Evolutionary conservation across 176 grass and related monocot species (phyloP).

Genomic region (Puccinellia tenuiflora): DNA sequence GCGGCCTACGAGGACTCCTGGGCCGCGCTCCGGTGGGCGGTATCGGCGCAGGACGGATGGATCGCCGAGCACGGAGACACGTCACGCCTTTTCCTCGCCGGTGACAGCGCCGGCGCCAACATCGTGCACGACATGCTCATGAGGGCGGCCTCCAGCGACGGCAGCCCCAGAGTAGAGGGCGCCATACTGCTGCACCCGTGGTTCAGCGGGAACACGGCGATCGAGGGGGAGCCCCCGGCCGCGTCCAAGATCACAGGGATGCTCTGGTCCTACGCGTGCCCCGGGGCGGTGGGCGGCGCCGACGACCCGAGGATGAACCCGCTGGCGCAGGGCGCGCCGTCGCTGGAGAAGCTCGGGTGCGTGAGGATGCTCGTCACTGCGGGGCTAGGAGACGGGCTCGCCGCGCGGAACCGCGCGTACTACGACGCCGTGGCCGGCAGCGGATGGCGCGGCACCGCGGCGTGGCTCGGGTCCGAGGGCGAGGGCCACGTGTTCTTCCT

Average conservation of each 20-base stretch:
- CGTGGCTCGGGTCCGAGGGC: constrained; percentile 37
- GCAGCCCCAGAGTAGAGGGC: constrained; percentile 17
- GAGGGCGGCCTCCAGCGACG: not conserved
- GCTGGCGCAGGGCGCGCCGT: not conserved
- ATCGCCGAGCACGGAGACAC: constrained; percentile 40
- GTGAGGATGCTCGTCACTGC: constrained; percentile 30
- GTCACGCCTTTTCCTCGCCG: constrained; percentile 41
- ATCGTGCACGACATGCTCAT: constrained; percentile 51
- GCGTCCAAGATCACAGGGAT: not conserved
- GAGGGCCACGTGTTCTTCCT: constrained; percentile 45
- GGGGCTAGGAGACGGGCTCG: constrained; percentile 21
- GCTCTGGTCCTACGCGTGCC: constrained; percentile 45
- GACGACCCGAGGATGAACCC: constrained; percentile 52
- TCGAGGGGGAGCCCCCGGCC: constrained; percentile 6
- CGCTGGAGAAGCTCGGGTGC: constrained; percentile 31
- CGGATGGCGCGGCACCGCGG: constrained; percentile 23
- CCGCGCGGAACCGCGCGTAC: constrained; percentile 16
- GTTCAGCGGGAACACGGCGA: constrained; percentile 22
- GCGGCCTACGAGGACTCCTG: constrained; percentile 49
- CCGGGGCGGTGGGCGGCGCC: constrained; percentile 10
- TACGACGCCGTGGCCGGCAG: constrained; percentile 10
- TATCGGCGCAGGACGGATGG: constrained; percentile 37
- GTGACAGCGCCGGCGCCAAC: constrained; percentile 67
- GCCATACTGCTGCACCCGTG: constrained; percentile 44
- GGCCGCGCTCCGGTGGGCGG: constrained; percentile 42